phyloP scores from a whole-genome alignment of 2,329 filamentous ascomycete species.

The Aspergillus aculeatus region DNA sequence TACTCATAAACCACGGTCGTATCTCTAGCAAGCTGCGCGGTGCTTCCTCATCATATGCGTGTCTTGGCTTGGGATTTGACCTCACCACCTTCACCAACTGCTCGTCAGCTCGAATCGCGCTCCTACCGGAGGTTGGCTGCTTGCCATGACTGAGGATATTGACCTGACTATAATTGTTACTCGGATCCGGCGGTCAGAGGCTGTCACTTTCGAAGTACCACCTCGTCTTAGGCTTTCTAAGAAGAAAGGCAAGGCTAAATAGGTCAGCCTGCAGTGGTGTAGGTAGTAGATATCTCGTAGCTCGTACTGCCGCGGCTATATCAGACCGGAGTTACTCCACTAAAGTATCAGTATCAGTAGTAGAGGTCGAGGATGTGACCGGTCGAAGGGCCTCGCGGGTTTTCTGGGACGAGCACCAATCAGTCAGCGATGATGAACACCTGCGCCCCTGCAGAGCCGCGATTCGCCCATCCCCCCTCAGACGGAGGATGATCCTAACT shows the following conservation, averaged over 20 bases:
- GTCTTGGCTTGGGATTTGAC: not conserved
- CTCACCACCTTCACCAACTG: not conserved
- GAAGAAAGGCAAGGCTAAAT: not conserved
- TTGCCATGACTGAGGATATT: not conserved
- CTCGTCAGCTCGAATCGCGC: not conserved
- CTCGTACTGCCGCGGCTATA: no score
- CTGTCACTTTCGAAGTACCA: not conserved
- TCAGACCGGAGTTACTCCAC: not conserved
- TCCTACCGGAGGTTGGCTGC: not conserved
- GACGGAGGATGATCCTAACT: conserved; percentile 4
- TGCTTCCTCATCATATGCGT: not conserved
- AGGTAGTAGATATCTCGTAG: no score
- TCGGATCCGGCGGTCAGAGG: not conserved
- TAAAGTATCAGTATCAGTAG: not conserved
- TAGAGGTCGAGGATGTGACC: not conserved
- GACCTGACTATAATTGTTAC: not conserved
- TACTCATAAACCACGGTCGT: no score
- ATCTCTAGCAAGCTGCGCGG: not conserved
- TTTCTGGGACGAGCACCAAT: conserved; percentile 9
- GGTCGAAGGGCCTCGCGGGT: not conserved
- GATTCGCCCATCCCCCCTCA: conserved; percentile 25
- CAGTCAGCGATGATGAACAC: conserved; percentile 14
- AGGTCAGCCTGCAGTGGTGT: no score
- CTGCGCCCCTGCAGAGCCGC: conserved; percentile 19
- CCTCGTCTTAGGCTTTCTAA: not conserved